Conservation (phyloP, 441 rosid species). For the Kokia cookei region DNA sequence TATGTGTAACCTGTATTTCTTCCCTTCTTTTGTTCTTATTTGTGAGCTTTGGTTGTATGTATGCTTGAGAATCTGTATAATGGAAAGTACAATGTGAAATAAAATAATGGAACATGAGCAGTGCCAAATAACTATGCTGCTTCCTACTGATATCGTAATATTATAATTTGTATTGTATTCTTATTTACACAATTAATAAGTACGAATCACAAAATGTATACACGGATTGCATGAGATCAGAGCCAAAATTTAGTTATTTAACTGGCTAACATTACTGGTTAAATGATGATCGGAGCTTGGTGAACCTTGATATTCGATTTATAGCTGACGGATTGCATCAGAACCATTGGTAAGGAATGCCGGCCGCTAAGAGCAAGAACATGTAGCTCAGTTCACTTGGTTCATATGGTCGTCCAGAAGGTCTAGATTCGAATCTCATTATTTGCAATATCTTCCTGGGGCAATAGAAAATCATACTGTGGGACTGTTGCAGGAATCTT, state of each 20-base stretch:
- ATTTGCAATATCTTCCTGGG: background rate
- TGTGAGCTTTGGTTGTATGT: background rate
- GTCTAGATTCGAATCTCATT: background rate
- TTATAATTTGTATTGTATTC: background rate
- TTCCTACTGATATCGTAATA: background rate
- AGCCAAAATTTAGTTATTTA: background rate
- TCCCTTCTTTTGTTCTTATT: background rate
- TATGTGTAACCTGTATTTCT: background rate
- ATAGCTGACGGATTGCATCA: background rate
- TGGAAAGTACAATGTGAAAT: background rate
- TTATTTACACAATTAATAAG: background rate
- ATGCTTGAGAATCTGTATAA: too few species aligned
- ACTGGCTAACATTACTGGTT: background rate
- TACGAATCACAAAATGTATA: background rate
- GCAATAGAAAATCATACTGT: background rate
- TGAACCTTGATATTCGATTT: background rate
- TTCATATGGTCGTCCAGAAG: background rate
- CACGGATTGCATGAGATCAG: background rate
- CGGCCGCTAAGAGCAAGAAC: background rate
- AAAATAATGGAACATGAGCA: background rate
- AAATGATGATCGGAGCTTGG: background rate
- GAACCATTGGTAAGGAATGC: background rate
- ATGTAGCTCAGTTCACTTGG: background rate
- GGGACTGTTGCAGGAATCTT: background rate
- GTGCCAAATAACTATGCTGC: background rate